Evolutionary conservation across 2,329 filamentous ascomycete species (phyloP), one percentile per base, ranked within the genome.

Genomic region (Fusarium coffeatum): DNA sequence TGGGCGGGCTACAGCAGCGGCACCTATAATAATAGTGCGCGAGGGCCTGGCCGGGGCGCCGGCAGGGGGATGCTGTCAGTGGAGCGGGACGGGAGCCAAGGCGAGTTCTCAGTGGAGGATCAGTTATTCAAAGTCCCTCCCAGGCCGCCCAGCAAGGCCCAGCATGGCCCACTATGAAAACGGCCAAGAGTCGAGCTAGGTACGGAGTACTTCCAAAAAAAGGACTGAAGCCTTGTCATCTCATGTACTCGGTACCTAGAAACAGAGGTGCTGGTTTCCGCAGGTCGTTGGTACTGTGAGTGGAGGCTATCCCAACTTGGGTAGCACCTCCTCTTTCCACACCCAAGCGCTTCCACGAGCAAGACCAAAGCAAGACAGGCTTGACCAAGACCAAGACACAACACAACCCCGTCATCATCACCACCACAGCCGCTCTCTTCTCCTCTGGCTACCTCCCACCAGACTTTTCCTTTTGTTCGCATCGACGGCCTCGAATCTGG

Each of bases 291-390:
- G 50, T 51, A 50, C 47, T 45, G 18, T 41, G 55, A 42, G 63
- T 66, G 50, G 68, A 71, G 45, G 55, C 55, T 69, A 58, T 69
- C 65, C 66, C 50, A 69, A 69, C 55, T 64, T 62, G 49, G 64
- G 59, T 69, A 62, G 68, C 59, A 72, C 65, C 68, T 72, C 68
- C 68, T 71, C 60, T 68, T 65, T 56, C 64, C 67, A 64, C 55
- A 55, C 64, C 58, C 63, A 60, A 66, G 68, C 68, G 68, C 68
- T 69, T 69, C 68, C 56, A 55, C 41, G 41, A 63, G 54, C 65
- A 23, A 66, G 55, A 61, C 55, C 45, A 55, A 28, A 51, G 49
- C 49, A 51, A 51, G 49, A 51, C 49, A 51, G 49, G 49, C 34
- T 51, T 51, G 64, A 48, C 66, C 66, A 59, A 43, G 54, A 63